Evolutionary conservation across 768 basidiomycete genomes (phyloP), one percentile per base, ranked within the genome.

Genomic region (Tephrocybe sp.): DNA sequence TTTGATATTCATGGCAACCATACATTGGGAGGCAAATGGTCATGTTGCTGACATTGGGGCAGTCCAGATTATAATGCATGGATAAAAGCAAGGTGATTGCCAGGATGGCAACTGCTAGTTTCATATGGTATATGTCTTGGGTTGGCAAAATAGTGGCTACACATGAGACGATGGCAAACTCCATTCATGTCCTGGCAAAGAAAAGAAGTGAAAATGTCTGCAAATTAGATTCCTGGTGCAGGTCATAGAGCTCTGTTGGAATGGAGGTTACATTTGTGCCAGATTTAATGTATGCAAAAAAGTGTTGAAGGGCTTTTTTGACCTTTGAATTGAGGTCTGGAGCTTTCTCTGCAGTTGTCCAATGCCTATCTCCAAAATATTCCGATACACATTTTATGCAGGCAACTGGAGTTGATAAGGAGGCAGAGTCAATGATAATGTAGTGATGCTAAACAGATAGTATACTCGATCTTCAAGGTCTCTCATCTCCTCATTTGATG

Each of bases 231-330:
- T 28, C 41, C 24, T 55, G 54, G 17, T 14, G 28, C 18, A 56
- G 14, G 36, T 56, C 51, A 45, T 52, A 45, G 5, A 56, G 14
- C n/a, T 48, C 30, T 10, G 26, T 15, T 21, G 55, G 55, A 4
- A 56, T 53, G 20, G 30, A 37, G 17, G 14, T 10, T 4, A 41
- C 5, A 14, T 26, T 24, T n/a, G 17, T 23, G 12, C 30, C 45
- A 3, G 45, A 28, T 14, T 24, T 18, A 12, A 53, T 18, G 23
- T 56, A 53, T 37, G 45, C 47, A 44, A 56, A 53, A 23, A 56
- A 56, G 7, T 7, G 18, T 18, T 45, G 43, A 10, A 56, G 15
- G 1, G 46, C 23, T 18, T 48, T 20, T 21, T 11, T 1, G n/a
- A 21, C 12, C 9, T 18, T 30, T 39, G 8, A 10, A 20, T 45